Percentiles rank a stretch among this genome's conserved stretches.
These are phyloP conservation scores for Comarum palustre DNA, from an alignment of 306 rosid species.

Conservation along the genomic window DNA sequence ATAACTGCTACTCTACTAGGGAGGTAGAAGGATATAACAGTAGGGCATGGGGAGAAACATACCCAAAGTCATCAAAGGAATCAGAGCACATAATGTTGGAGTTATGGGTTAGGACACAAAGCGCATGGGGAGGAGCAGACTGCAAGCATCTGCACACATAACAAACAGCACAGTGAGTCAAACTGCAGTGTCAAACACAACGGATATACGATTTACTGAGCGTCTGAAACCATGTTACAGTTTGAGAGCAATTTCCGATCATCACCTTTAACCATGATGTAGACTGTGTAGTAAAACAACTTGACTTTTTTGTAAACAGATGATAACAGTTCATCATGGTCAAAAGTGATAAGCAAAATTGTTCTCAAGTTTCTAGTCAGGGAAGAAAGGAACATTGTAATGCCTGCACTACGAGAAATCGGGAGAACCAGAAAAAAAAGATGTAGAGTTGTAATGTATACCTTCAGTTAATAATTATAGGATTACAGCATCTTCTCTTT, in stretches of 20 bases:
- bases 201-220: neutral
- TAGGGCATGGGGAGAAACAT: neutral
- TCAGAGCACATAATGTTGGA: neutral
- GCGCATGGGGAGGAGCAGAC: constrained; percentile 13
- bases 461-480: constrained; percentile 64
- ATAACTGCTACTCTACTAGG: constrained; percentile 2
- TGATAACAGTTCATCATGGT: neutral
- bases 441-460: constrained; percentile 22
- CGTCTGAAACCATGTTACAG: neutral
- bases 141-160: neutral
- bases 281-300: neutral
- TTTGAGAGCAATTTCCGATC: neutral
- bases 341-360: neutral
- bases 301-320: neutral
- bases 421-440: neutral
- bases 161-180: neutral
- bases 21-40: constrained; percentile 10
- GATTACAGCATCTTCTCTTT: constrained; percentile 61
- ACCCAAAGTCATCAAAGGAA: neutral
- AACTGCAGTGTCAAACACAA: neutral
- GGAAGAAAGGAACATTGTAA: neutral
- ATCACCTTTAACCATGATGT: neutral
- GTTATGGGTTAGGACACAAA: neutral
- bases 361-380: neutral
- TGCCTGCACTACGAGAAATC: constrained; percentile 2